Conservation (phyloP, 108 stramenopile species). For the Cafeteria roenbergensis region DNA sequence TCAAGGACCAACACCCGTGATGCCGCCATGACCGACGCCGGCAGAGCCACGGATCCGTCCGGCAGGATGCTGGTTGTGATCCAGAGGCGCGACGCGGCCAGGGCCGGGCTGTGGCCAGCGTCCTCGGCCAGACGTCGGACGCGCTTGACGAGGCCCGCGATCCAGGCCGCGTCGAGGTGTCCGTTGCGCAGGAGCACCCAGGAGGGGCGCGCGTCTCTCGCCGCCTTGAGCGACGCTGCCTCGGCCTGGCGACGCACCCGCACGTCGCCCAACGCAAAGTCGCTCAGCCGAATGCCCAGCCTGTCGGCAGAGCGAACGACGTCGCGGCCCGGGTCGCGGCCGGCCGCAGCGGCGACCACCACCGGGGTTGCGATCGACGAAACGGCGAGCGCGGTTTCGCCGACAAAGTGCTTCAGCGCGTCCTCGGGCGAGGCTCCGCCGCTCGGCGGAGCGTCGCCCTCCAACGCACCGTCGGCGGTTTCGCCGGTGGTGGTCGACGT, state of each 20-base stretch:
- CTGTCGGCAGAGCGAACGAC: conserved; percentile 66
- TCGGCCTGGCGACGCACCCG: conserved; percentile 79
- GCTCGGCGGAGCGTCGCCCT: too few species aligned
- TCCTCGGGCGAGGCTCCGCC: not conserved
- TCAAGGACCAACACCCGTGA: conserved; percentile 41
- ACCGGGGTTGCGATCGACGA: conserved; percentile 50
- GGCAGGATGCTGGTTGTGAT: conserved; percentile 28
- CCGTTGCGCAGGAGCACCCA: conserved; percentile 96
- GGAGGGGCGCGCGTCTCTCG: conserved; percentile 65
- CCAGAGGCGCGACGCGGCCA: conserved; percentile 35
- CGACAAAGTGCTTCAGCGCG: conserved; percentile 34
- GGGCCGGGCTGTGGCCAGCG: conserved; percentile 33
- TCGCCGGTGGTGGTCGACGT: too few species aligned
- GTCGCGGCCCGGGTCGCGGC: not conserved
- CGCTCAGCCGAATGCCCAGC: conserved; percentile 59
- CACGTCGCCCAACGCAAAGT: conserved; percentile 84
- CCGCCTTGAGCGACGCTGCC: conserved; percentile 50
- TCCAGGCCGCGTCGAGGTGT: conserved; percentile 89
- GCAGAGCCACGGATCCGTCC: conserved; percentile 53
- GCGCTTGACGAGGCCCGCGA: conserved; percentile 79
- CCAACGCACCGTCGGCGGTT: too few species aligned
- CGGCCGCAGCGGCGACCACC: not conserved
- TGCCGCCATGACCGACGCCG: conserved; percentile 59
- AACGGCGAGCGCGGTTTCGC: conserved; percentile 57
- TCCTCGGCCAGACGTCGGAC: conserved; percentile 41